Evolutionary conservation across 2,329 filamentous ascomycete species (phyloP).

Genomic region (Cryphonectria radicalis): DNA sequence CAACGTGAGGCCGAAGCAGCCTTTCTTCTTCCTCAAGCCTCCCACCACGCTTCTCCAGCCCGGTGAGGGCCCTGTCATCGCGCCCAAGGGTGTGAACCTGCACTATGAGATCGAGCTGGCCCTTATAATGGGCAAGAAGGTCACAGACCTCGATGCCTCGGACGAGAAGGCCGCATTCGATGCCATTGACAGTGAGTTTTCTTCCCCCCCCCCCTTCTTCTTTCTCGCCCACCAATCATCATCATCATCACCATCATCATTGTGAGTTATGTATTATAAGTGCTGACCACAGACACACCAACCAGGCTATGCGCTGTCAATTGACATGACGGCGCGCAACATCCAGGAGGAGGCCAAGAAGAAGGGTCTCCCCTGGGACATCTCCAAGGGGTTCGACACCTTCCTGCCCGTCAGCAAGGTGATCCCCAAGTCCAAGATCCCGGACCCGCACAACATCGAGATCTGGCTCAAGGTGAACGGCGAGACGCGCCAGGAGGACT

Average conservation of each 20-base stretch:
- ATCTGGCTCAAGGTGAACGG: constrained; percentile 86
- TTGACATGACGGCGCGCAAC: constrained; percentile 98
- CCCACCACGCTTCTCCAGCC: constrained; percentile 83
- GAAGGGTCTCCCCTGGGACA: constrained; percentile 94
- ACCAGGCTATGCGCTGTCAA: constrained; percentile 82
- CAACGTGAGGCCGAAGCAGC: constrained; percentile 85
- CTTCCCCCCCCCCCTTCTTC: not conserved
- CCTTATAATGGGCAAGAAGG: constrained; percentile 80
- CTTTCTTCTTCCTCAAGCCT: constrained; percentile 99
- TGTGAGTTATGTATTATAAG: not conserved
- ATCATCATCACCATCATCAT: not conserved
- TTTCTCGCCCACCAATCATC: no score
- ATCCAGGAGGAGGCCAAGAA: constrained; percentile 96
- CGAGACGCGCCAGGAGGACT: constrained; percentile 78
- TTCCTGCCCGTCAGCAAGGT: constrained; percentile 86
- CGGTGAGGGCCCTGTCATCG: constrained; percentile 76
- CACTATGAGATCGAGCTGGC: constrained; percentile 97
- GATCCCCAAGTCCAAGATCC: constrained; percentile 79
- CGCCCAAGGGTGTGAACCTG: constrained; percentile 80
- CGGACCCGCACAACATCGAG: constrained; percentile 86
- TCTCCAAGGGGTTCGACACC: constrained; percentile 97
- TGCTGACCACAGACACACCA: not conserved
- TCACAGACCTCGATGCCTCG: constrained; percentile 75
- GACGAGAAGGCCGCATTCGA: constrained; percentile 78
- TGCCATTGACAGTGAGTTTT: constrained; percentile 72